Evolutionary conservation across 1,284 basidiomycete genomes (phyloP).

Genomic region (Boletellus dicymbophilus): DNA sequence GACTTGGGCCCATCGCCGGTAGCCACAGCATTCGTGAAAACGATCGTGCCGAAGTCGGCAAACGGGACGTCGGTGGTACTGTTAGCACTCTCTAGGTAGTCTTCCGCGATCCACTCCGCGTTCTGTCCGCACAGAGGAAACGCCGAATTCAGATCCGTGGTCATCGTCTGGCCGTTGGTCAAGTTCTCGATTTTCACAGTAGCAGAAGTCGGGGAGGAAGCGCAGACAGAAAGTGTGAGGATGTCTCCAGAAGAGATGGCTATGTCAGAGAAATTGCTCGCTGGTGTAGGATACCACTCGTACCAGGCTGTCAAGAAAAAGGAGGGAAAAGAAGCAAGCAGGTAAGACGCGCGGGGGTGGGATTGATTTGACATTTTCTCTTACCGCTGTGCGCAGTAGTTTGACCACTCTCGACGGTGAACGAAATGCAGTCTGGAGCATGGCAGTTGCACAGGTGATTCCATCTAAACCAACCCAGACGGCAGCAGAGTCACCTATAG

Average conservation of each 20-base stretch:
- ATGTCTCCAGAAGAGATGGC: not conserved
- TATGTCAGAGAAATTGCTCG: not conserved
- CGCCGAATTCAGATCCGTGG: not conserved
- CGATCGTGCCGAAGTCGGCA: not conserved
- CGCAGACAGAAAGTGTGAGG: not conserved
- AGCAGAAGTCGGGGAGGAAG: not conserved
- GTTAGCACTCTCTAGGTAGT: not conserved
- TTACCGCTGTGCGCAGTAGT: too few species aligned
- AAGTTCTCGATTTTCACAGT: conserved; percentile 1
- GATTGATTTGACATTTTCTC: too few species aligned
- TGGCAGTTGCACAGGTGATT: not conserved
- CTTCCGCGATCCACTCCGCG: conserved; percentile 11
- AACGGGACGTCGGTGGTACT: too few species aligned
- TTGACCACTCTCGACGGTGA: not conserved
- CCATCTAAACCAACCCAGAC: conserved; percentile 9
- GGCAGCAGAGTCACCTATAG: not conserved
- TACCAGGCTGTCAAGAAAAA: not conserved
- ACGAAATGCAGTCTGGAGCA: conserved; percentile 3
- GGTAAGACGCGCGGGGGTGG: too few species aligned
- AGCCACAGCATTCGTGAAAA: not conserved
- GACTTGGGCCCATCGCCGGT: not conserved
- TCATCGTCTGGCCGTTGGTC: not conserved
- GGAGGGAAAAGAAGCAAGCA: too few species aligned
- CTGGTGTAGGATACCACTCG: not conserved
- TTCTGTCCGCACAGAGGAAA: conserved; percentile 1